Conservation (phyloP, 176 grass and related monocot species). For the Elaeis guineensis region DNA sequence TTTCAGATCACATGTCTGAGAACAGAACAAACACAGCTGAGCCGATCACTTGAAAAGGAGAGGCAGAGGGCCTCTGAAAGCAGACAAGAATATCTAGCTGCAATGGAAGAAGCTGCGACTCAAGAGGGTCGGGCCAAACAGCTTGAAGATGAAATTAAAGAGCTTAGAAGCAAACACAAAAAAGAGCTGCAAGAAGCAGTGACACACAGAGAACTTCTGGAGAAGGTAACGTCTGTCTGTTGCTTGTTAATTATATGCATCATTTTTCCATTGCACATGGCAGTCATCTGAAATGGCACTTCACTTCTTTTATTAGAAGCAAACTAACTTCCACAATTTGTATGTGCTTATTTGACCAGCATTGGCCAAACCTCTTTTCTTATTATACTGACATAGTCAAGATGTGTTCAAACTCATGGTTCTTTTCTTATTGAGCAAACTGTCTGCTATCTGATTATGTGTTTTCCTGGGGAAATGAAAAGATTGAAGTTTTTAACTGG, state of each 20-base stretch:
- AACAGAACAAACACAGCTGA: conserved; percentile 99
- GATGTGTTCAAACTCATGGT: too few relatives aligned
- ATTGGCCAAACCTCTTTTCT: too few relatives aligned
- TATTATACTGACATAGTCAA: too few relatives aligned
- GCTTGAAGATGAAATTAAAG: conserved; percentile 92
- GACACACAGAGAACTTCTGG: conserved; percentile 72
- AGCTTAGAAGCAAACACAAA: conserved; percentile 72
- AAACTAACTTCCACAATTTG: neutral
- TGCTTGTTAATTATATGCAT: neutral
- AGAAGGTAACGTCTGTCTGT: conserved; percentile 43
- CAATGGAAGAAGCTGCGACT: conserved; percentile 79
- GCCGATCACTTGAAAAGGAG: conserved; percentile 94
- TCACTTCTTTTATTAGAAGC: neutral
- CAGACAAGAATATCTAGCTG: conserved; percentile 86
- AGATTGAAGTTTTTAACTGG: neutral
- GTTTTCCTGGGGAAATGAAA: too few relatives aligned
- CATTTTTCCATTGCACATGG: neutral
- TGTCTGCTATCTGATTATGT: too few relatives aligned
- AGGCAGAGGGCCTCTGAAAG: conserved; percentile 97
- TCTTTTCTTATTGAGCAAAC: too few relatives aligned
- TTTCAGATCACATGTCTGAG: conserved; percentile 87
- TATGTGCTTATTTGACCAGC: neutral
- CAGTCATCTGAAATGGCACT: neutral
- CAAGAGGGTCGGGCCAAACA: conserved; percentile 89
- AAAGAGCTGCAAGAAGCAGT: conserved; percentile 73